Evolutionary conservation across 2,329 filamentous ascomycete genomes (phyloP).

Genomic region (Colletotrichum spinosum): DNA sequence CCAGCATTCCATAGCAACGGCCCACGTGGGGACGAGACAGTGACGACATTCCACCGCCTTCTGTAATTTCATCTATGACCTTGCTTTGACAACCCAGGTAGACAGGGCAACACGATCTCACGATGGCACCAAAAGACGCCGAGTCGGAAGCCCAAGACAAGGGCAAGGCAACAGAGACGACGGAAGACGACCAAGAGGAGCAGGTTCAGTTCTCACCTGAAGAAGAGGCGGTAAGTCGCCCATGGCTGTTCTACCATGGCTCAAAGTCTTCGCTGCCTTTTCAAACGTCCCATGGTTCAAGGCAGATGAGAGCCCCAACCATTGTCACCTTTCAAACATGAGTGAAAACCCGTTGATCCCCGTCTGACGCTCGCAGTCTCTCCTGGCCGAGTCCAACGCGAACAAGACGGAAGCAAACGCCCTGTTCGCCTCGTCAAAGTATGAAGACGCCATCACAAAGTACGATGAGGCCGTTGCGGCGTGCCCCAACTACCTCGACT

Average conservation of each 20-base stretch:
- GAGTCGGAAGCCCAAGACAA: constrained; percentile 24
- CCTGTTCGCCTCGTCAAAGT: constrained; percentile 79
- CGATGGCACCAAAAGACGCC: constrained; percentile 25
- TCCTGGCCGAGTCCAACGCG: constrained; percentile 77
- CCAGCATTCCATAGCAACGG: neutral
- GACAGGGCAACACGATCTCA: constrained; percentile 19
- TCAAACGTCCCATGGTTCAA: neutral
- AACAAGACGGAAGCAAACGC: constrained; percentile 83
- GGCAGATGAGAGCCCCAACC: neutral
- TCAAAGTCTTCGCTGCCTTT: neutral
- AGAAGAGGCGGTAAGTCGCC: constrained; percentile 65
- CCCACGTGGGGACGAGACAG: constrained; percentile 31
- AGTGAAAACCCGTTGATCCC: neutral
- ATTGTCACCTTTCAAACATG: neutral
- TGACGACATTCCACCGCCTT: constrained; percentile 29
- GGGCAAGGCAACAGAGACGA: constrained; percentile 24
- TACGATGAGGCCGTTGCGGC: constrained; percentile 85
- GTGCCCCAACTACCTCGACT: constrained; percentile 87
- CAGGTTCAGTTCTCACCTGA: constrained; percentile 61
- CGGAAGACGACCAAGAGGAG: constrained; percentile 45
- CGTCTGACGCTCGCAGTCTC: constrained; percentile 56
- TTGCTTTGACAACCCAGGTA: constrained; percentile 17
- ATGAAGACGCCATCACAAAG: constrained; percentile 80
- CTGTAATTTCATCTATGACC: neutral
- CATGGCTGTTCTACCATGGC: neutral